Percentiles rank a stretch among this genome's conserved stretches.
Evolutionary conservation across 148 eudicot genomes (phyloP).

Genomic region (Amaranthus cruentus): DNA sequence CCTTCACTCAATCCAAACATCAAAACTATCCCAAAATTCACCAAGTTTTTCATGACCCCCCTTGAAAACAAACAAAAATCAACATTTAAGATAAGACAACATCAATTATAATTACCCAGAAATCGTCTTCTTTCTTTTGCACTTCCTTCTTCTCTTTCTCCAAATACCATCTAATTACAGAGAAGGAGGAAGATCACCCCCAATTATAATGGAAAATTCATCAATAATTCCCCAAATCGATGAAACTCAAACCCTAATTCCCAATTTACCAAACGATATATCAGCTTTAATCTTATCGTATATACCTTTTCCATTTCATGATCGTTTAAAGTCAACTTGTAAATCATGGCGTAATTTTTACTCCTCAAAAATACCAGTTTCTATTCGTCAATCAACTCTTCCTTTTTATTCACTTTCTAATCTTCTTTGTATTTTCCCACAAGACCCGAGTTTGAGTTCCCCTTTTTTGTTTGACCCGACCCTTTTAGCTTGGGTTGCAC

Average conservation of each 20-base stretch:
- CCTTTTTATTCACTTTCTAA: conserved; percentile 30
- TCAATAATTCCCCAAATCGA: conserved; percentile 13
- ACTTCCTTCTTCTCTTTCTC: no score
- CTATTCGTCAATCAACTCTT: conserved; percentile 34
- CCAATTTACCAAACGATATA: conserved; percentile 70
- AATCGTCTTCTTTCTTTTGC: no score
- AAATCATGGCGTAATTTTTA: conserved; percentile 72
- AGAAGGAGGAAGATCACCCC: no score
- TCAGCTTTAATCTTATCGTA: conserved; percentile 53
- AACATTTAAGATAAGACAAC: neutral
- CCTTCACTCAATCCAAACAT: neutral
- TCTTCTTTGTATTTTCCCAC: conserved; percentile 66
- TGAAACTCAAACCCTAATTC: conserved; percentile 62
- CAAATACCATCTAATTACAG: no score
- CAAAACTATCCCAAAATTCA: neutral
- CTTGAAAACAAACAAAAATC: neutral
- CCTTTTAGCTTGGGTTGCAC: conserved; percentile 49
- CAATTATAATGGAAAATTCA: conserved; percentile 20
- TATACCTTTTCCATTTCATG: conserved; percentile 50
- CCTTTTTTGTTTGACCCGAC: conserved; percentile 73
- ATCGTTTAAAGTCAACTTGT: conserved; percentile 55
- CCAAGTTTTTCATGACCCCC: neutral
- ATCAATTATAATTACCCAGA: neutral
- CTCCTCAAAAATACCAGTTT: conserved; percentile 48
- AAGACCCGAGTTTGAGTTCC: conserved; percentile 61